These are phyloP conservation scores for Curvularia sp. DNA, from an alignment of 2,329 filamentous ascomycete genomes.

Conservation along the genomic window DNA sequence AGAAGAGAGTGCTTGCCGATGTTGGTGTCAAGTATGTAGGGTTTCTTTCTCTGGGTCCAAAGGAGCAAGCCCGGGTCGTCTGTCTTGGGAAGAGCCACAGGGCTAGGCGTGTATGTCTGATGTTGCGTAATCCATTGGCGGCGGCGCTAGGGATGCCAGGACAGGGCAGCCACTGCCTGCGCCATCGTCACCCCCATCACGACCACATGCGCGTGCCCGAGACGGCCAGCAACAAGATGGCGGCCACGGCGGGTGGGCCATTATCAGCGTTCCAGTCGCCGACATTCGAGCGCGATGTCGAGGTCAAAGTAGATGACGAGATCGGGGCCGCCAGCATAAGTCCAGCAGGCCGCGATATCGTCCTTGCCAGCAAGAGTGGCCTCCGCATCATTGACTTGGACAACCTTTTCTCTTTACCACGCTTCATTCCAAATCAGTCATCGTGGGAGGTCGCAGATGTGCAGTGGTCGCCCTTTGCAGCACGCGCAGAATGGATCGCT, in stretches of 20 bases:
- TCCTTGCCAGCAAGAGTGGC: slow-evolving; percentile 83
- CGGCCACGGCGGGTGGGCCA: slow-evolving; percentile 36
- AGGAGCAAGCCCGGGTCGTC: slow-evolving; percentile 6
- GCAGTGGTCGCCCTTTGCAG: slow-evolving; percentile 94
- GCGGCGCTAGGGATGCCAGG: slow-evolving; percentile 9
- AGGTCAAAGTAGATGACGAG: slow-evolving; percentile 77
- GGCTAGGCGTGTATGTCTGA: slow-evolving; percentile 18
- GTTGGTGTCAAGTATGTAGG: neutral
- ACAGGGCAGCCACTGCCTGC: slow-evolving; percentile 3
- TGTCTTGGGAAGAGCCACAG: slow-evolving; percentile 10
- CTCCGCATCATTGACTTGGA: slow-evolving; percentile 92
- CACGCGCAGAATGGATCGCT: slow-evolving; percentile 89
- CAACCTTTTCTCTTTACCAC: slow-evolving; percentile 84
- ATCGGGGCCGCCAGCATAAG: slow-evolving; percentile 94
- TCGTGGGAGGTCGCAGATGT: slow-evolving; percentile 97
- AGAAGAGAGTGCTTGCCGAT: neutral
- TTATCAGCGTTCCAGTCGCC: slow-evolving; percentile 78
- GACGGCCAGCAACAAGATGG: slow-evolving; percentile 23
- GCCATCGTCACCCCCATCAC: slow-evolving; percentile 19
- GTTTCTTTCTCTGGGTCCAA: slow-evolving; percentile 6
- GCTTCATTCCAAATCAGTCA: slow-evolving; percentile 82
- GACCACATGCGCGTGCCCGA: slow-evolving; percentile 8
- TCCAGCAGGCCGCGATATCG: slow-evolving; percentile 87
- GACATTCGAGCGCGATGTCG: slow-evolving; percentile 84
- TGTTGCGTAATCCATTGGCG: slow-evolving; percentile 13